Conservation (phyloP, 2,329 filamentous ascomycete species). For the Botrytis elliptica region DNA sequence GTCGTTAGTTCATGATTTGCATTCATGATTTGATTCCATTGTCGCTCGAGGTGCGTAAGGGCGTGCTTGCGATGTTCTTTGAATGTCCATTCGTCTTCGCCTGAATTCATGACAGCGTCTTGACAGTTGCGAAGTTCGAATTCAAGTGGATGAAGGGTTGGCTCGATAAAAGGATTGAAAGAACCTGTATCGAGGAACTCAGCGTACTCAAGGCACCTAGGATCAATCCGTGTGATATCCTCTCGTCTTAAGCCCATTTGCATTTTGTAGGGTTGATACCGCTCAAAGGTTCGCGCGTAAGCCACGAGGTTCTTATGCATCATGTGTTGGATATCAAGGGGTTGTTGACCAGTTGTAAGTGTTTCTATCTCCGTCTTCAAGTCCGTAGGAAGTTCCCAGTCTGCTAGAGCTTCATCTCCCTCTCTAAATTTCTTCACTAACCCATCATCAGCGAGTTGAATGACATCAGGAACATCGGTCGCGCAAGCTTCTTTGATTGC, state of each 20-base stretch:
- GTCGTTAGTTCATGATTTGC: background rate
- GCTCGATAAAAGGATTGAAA: background rate
- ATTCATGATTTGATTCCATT: background rate
- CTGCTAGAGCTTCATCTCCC: background rate
- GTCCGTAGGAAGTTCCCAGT: background rate
- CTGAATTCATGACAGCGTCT: background rate
- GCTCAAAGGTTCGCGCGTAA: conserved; percentile 24
- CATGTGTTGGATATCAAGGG: background rate
- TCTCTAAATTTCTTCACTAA: background rate
- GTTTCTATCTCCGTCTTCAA: background rate
- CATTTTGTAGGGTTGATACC: background rate
- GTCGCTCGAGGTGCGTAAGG: background rate
- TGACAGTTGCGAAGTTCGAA: background rate
- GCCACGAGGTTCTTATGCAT: conserved; percentile 11
- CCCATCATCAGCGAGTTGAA: background rate
- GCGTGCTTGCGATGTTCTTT: background rate
- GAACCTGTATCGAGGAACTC: background rate
- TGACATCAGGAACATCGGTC: conserved; percentile 9
- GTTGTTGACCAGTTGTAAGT: background rate
- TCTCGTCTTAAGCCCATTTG: conserved; percentile 21
- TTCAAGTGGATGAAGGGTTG: conserved; percentile 21
- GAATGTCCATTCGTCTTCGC: background rate
- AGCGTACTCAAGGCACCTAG: background rate
- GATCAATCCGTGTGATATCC: background rate
- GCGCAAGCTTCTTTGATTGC: background rate